Percentiles rank a stretch among this genome's conserved stretches.
phyloP scores from a whole-genome alignment of 1,284 basidiomycete genomes.

The Heterobasidion parviporum region DNA sequence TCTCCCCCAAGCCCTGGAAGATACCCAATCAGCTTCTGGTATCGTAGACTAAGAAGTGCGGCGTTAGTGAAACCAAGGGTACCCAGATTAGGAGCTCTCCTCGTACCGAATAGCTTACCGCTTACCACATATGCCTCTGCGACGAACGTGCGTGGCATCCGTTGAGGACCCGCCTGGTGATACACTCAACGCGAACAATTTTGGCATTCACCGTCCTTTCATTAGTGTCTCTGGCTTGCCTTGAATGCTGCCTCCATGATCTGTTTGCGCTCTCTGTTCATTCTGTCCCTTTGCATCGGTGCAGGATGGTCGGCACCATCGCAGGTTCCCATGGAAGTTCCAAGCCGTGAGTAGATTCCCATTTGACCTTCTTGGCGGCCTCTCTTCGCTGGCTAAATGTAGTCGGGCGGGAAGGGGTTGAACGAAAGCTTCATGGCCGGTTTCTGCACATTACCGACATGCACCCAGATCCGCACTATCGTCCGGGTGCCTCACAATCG shows the following conservation, averaged over 20 bases:
- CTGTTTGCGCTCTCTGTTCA: conserved; percentile 1
- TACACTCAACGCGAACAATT: neutral
- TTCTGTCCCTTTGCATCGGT: conserved; percentile 9
- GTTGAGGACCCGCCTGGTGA: neutral
- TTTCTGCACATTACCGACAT: conserved; percentile 79
- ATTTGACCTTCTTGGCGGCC: neutral
- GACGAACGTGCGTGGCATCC: neutral
- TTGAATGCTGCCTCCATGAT: conserved; percentile 11
- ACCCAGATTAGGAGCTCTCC: no score
- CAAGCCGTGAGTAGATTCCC: conserved; percentile 10
- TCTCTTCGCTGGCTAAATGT: neutral
- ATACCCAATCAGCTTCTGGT: no score
- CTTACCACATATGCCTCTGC: neutral
- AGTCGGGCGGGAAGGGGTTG: neutral
- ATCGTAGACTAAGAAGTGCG: no score
- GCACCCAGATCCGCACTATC: conserved; percentile 69
- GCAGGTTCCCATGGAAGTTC: conserved; percentile 15
- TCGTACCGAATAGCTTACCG: neutral
- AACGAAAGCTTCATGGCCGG: conserved; percentile 54
- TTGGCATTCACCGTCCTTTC: neutral
- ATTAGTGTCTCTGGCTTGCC: neutral
- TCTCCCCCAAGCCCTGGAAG: no score
- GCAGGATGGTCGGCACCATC: conserved; percentile 10
- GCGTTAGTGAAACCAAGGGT: no score
- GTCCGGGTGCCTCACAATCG: conserved; percentile 35